phyloP scores from a whole-genome alignment of 148 eudicot species.

The Rhododendron ferrugineum region DNA sequence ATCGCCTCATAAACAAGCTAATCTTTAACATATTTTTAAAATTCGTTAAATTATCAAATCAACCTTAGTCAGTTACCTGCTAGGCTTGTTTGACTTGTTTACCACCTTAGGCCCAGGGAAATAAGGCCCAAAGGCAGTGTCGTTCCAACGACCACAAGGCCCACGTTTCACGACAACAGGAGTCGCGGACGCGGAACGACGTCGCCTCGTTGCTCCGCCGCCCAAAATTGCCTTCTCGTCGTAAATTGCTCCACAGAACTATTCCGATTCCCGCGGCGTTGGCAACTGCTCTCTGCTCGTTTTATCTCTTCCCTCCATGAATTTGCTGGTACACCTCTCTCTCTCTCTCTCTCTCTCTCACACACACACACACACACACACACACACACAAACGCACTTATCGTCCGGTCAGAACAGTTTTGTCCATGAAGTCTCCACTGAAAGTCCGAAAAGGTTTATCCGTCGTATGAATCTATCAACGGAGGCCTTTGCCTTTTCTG shows the following conservation, averaged over 20 bases:
- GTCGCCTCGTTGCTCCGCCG: not conserved
- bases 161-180: not conserved
- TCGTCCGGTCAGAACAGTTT: not conserved
- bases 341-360: not conserved
- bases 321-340: constrained; percentile 34
- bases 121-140: not conserved
- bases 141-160: not conserved
- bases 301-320: constrained; percentile 21
- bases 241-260: not conserved
- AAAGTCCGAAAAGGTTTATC: not conserved
- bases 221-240: not conserved
- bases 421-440: not conserved
- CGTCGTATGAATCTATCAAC: not conserved
- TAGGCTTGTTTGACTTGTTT: no score
- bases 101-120: not conserved
- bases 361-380: no score
- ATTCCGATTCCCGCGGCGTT: not conserved
- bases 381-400: not conserved
- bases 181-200: not conserved
- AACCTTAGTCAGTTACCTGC: no score
- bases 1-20: no score
- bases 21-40: no score
- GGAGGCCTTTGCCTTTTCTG: not conserved
- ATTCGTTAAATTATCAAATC: no score
- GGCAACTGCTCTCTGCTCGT: not conserved